Conservation (phyloP, 2,329 filamentous ascomycete species). For the Plectosphaerella cucumerina region DNA sequence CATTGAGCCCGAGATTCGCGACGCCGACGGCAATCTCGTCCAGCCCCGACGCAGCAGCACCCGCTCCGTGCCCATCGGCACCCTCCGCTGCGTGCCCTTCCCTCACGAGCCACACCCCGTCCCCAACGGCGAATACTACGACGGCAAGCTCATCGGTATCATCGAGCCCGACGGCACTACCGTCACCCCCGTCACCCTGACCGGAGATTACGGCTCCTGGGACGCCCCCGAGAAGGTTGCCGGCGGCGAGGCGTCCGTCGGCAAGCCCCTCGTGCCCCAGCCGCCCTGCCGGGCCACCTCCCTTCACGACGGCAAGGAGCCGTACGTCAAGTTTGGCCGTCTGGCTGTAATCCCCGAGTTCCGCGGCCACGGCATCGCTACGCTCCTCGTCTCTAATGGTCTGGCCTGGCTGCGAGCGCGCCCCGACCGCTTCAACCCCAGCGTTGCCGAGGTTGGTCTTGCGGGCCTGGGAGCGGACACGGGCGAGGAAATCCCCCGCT, state of each 20-base stretch:
- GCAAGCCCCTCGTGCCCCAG: neutral
- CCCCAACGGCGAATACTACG: slow-evolving; percentile 43
- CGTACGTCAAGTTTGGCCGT: slow-evolving; percentile 78
- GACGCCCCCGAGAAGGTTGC: neutral
- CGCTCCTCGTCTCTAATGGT: slow-evolving; percentile 62
- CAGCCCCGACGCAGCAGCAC: slow-evolving; percentile 40
- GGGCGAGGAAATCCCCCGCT: slow-evolving; percentile 28
- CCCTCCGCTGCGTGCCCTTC: slow-evolving; percentile 76
- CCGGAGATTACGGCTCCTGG: neutral
- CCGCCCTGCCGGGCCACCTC: slow-evolving; percentile 39
- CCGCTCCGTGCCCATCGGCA: slow-evolving; percentile 58
- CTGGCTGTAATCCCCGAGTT: slow-evolving; percentile 66
- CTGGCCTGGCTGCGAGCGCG: slow-evolving; percentile 65
- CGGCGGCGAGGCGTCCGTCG: slow-evolving; percentile 13
- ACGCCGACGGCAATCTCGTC: slow-evolving; percentile 36
- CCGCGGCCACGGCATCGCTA: slow-evolving; percentile 61
- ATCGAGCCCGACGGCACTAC: slow-evolving; percentile 5
- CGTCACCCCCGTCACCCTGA: neutral
- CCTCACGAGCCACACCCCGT: slow-evolving; percentile 65
- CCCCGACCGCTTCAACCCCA: slow-evolving; percentile 49
- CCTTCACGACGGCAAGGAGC: slow-evolving; percentile 59
- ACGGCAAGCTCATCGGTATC: slow-evolving; percentile 31
- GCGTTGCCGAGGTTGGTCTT: slow-evolving; percentile 38
- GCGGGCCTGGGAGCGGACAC: slow-evolving; percentile 35
- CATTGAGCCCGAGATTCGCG: slow-evolving; percentile 35